Base-by-base conservation (phyloP, 805 yeast genomes). In the Suhomyces emberorum region DNA sequence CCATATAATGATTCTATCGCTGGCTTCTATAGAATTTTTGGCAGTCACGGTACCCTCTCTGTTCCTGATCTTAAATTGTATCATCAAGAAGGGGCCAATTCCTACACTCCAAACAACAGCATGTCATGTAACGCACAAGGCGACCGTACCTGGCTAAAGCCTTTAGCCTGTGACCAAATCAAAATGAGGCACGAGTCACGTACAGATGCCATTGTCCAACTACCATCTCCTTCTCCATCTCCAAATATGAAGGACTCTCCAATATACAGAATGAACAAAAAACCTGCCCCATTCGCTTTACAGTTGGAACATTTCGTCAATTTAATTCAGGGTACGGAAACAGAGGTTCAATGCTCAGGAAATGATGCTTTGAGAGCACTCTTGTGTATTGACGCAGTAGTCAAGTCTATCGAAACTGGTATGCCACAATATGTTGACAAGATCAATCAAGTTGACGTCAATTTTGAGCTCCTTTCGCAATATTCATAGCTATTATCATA, bases 251-350 rank as follows among this genome's bases (percentile, higher is more conserved):
- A 57, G 27, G 44, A 24, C 26, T 44, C 50, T 19, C 57, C 59
- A 33, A 46, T 52, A 19, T 50, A 49, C 32, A 17, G 35, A 6
- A 29, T 39, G 39, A 18, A 28, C 21, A 18, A 30, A 7, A 38
- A 46, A 21, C 43, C 44, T 4, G 42, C 40, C 32, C 71, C 71
- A 3, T 65, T 65, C 42, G 69, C 62, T 33, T 47, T 59, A 15
- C 71, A 65, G 40, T 55, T 65, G 28, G 46, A 50, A 20, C 71
- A 65, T 43, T 65, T 65, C 37, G 55, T 63, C 20, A 61, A 63
- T 34, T 49, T 65, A 16, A 56, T 65, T 4, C 46, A 47, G 11
- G 65, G 62, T 4, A 42, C 42, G 3, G 52, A 51, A 8, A 54
- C 47, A 7, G 48, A 47, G 5, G 58, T 63, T 4, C 53, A 48